phyloP scores from a whole-genome alignment of 2,329 filamentous ascomycete species.

The Aspergillus sp. region DNA sequence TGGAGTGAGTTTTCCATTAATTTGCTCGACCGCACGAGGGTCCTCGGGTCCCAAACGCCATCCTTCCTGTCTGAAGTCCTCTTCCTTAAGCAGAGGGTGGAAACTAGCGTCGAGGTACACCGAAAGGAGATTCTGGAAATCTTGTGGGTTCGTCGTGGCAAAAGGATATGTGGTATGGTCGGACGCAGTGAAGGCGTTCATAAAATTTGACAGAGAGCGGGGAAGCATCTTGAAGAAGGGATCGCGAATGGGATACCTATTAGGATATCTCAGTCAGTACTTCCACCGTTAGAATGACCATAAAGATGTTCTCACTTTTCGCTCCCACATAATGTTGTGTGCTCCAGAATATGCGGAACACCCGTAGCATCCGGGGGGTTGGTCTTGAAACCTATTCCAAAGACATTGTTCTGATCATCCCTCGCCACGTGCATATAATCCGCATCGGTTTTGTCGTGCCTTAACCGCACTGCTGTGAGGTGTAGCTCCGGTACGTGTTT shows the following conservation, averaged over 20 bases:
- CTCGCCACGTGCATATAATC: conserved; percentile 93
- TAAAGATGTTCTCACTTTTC: conserved; percentile 59
- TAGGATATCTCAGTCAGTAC: conserved; percentile 8
- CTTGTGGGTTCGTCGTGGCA: conserved; percentile 89
- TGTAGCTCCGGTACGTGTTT: conserved; percentile 94
- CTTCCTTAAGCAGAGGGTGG: conserved; percentile 78
- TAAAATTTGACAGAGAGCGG: conserved; percentile 96
- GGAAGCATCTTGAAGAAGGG: conserved; percentile 99
- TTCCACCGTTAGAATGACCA: neutral
- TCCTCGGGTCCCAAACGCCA: conserved; percentile 96
- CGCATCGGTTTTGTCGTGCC: conserved; percentile 91
- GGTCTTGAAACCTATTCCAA: conserved; percentile 98
- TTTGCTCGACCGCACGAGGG: conserved; percentile 51
- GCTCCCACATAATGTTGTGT: conserved; percentile 93
- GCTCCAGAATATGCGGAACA: conserved; percentile 93
- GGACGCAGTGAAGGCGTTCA: conserved; percentile 96
- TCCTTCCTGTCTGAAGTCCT: conserved; percentile 92
- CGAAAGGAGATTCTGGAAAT: conserved; percentile 92
- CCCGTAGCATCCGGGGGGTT: conserved; percentile 96
- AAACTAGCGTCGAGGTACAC: conserved; percentile 95
- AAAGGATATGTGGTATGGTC: conserved; percentile 98
- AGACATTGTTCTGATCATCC: conserved; percentile 98
- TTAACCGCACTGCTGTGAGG: conserved; percentile 79
- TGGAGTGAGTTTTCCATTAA: conserved; percentile 45
- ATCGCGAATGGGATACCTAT: conserved; percentile 89